These are phyloP conservation scores for Cryptococcus depauperatus DNA, from an alignment of 1,284 basidiomycete species.

Conservation along the genomic window DNA sequence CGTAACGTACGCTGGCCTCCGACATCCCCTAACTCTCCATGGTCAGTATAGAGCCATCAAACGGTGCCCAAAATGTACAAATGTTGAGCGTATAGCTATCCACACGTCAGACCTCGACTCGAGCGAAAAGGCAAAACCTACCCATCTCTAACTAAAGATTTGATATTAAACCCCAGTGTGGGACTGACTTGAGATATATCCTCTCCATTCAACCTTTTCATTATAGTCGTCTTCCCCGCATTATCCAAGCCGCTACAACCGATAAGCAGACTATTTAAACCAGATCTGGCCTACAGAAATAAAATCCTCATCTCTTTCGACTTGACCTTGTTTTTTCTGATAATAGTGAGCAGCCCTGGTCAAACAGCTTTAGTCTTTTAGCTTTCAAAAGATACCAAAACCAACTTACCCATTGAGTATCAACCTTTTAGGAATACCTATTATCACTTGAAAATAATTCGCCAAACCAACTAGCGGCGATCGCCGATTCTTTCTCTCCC, in stretches of 20 bases:
- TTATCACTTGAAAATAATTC: no score
- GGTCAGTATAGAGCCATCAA: not conserved
- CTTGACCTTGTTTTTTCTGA: slow-evolving; percentile 89
- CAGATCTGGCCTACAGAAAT: slow-evolving; percentile 64
- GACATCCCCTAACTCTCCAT: slow-evolving; percentile 70
- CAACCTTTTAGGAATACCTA: no score
- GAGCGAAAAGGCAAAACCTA: no score
- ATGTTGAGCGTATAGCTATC: slow-evolving; percentile 89
- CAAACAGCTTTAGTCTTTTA: not conserved
- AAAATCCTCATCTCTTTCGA: slow-evolving; percentile 93
- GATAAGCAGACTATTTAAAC: not conserved
- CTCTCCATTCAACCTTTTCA: slow-evolving; percentile 88
- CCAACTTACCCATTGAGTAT: no score
- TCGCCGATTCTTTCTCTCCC: no score
- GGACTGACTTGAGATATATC: slow-evolving; percentile 81
- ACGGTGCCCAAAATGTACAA: slow-evolving; percentile 53
- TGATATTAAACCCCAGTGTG: slow-evolving; percentile 97
- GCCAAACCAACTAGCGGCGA: no score
- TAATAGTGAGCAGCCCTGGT: slow-evolving; percentile 83
- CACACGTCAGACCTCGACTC: no score
- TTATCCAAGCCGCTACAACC: slow-evolving; percentile 78
- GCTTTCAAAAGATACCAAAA: no score
- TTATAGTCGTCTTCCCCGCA: slow-evolving; percentile 95
- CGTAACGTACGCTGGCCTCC: slow-evolving; percentile 91
- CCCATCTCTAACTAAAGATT: slow-evolving; percentile 84